These are phyloP conservation scores for Diaporthe nobilis DNA, from an alignment of 2,329 filamentous ascomycete species.

Conservation along the genomic window DNA sequence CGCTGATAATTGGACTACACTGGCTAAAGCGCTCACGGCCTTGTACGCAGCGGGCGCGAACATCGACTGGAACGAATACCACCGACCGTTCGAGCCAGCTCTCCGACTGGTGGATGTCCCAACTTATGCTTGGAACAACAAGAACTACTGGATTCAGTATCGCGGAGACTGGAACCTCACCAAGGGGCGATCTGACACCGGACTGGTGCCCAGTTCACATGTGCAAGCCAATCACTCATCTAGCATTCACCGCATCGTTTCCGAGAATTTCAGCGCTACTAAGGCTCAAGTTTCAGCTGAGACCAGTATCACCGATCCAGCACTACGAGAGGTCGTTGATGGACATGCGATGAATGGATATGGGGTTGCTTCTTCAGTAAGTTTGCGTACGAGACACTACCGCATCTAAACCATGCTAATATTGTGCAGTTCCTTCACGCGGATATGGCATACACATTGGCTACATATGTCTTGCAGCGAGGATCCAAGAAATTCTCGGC, in stretches of 20 bases:
- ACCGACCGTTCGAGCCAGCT: constrained; percentile 15
- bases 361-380: constrained; percentile 13
- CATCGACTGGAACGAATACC: constrained; percentile 29
- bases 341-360: constrained; percentile 9
- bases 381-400: no score
- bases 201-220: no score
- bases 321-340: neutral
- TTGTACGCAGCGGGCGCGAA: neutral
- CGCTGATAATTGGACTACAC: neutral
- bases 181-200: neutral
- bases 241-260: constrained; percentile 11
- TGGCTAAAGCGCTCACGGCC: neutral
- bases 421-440: constrained; percentile 8
- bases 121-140: constrained; percentile 24
- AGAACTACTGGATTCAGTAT: constrained; percentile 22
- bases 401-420: neutral
- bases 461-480: neutral
- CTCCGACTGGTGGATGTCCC: constrained; percentile 2
- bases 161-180: constrained; percentile 18
- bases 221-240: neutral
- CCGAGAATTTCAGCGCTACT: neutral
- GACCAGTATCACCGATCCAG: neutral
- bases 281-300: neutral
- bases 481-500: neutral
- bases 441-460: constrained; percentile 17